These are phyloP conservation scores for Filobasidium uniguttulatum DNA, from an alignment of 1,284 basidiomycete species.

Conservation along the genomic window DNA sequence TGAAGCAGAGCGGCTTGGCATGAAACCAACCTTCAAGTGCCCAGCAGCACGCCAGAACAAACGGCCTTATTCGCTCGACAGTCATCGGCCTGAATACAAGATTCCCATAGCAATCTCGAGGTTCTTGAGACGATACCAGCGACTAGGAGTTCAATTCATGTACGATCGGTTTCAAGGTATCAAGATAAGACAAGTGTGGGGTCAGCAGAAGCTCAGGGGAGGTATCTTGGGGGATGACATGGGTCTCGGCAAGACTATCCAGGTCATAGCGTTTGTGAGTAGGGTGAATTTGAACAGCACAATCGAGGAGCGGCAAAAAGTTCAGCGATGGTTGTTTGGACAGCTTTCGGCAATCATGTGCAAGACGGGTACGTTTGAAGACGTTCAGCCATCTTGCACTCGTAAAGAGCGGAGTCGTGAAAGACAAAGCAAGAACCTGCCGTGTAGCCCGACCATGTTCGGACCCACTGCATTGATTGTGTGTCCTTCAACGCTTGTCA, in stretches of 20 bases:
- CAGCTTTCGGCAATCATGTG: slow-evolving; percentile 41
- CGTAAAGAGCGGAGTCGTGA: slow-evolving; percentile 6
- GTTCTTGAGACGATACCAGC: slow-evolving; percentile 41
- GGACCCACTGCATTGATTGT: slow-evolving; percentile 31
- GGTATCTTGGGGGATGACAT: slow-evolving; percentile 43
- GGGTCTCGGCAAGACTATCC: slow-evolving; percentile 41
- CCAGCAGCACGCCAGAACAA: slow-evolving; percentile 7
- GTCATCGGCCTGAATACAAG: slow-evolving; percentile 16
- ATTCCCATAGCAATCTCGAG: slow-evolving; percentile 39
- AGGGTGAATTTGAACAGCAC: not conserved
- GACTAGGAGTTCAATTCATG: slow-evolving; percentile 38
- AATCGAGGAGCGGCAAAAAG: not conserved
- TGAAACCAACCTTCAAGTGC: slow-evolving; percentile 13
- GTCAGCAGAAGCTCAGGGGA: slow-evolving; percentile 25
- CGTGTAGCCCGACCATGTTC: slow-evolving; percentile 16
- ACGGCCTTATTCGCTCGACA: slow-evolving; percentile 19
- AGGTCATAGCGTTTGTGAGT: slow-evolving; percentile 33
- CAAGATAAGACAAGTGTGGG: slow-evolving; percentile 31
- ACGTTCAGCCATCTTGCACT: slow-evolving; percentile 26
- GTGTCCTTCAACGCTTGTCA: slow-evolving; percentile 36
- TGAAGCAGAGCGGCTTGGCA: slow-evolving; percentile 3
- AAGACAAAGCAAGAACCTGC: not conserved
- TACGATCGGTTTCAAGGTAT: slow-evolving; percentile 34
- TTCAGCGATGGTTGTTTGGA: not conserved
- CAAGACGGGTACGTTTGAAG: slow-evolving; percentile 34